Evolutionary conservation across 805 yeast genomes (phyloP).

Genomic region (Wickerhamiella australiensis): DNA sequence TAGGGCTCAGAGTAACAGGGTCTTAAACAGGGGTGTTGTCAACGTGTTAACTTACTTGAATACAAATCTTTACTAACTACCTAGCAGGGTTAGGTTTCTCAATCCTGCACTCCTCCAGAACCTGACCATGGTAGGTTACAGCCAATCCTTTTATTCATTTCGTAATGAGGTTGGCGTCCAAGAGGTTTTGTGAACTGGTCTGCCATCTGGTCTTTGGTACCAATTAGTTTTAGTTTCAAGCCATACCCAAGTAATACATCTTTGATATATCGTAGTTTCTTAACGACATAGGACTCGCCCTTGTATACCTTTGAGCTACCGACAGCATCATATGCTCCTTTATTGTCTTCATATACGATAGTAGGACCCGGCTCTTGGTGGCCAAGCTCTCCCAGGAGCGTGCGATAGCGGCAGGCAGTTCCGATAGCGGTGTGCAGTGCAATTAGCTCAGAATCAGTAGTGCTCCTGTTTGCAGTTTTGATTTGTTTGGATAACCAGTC

Average conservation of each 20-base stretch:
- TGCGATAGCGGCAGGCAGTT: neutral
- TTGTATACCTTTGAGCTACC: neutral
- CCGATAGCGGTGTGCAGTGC: neutral
- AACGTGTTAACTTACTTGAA: too few species aligned
- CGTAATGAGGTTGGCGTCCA: too few species aligned
- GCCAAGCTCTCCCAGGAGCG: neutral
- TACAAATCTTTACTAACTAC: too few species aligned
- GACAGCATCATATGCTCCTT: neutral
- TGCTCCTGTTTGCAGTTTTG: neutral
- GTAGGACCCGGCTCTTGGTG: neutral
- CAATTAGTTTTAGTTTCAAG: neutral
- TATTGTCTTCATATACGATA: neutral
- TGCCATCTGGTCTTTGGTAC: neutral
- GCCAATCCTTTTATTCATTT: too few species aligned
- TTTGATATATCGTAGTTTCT: neutral
- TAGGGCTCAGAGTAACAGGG: too few species aligned
- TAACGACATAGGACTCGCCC: neutral
- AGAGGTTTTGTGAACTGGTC: neutral
- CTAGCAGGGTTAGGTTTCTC: too few species aligned
- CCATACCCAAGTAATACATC: neutral
- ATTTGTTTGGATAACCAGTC: neutral
- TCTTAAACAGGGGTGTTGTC: too few species aligned
- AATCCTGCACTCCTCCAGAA: too few species aligned
- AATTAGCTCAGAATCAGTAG: neutral
- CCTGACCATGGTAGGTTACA: too few species aligned